Base-by-base conservation (phyloP, 352 stramenopile species). In the Globisporangium cystogenes region DNA sequence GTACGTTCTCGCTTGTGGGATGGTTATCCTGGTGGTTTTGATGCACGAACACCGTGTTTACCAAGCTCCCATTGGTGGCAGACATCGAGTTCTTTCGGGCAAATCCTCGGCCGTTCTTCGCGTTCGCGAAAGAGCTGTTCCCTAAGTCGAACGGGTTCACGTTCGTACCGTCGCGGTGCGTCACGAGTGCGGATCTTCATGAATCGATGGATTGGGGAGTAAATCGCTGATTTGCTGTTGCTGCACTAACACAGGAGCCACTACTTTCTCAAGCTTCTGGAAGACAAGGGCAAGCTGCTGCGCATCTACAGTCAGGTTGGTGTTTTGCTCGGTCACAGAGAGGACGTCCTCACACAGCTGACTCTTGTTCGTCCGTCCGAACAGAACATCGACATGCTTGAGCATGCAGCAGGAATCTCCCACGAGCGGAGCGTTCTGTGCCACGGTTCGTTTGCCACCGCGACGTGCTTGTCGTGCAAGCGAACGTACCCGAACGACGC, bases 341-440 rank as follows among this genome's bases (percentile, higher is more conserved):
- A 35, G 11, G 8, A 21, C 1, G 21, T 52, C 1, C 23, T 40
- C 31, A 4, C 11, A 15, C 1, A 18, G 18, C 26, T 20, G 27
- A 8, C 29, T 45, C 6, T 26, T 21, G 6, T 51, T 33, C 8
- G 18, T 3, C 16, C 27, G 20, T 40, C 3, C 42, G 8, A 39
- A 37, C 77, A 99, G 77, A 99, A 99, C 68, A 99, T 99, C 63
- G 98, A 99, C 71, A 97, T 95, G 60, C 70, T 99, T 10, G 97
- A 99, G 71, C 66, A 91, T 31, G 67, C 79, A 4, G 96, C 96
- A 3, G 96, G 95, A 14, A 91, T 98, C 55, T 91, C 86, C 2
- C 74, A 89, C 51, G 82, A 99, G 36, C 75, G 59, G 35, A 81
- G 74, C 50, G 90, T 99, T 27, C 89, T 98, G 40, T 97, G 95